Base-by-base conservation (phyloP, 768 basidiomycete genomes). In the Lepiota subincarnata region DNA sequence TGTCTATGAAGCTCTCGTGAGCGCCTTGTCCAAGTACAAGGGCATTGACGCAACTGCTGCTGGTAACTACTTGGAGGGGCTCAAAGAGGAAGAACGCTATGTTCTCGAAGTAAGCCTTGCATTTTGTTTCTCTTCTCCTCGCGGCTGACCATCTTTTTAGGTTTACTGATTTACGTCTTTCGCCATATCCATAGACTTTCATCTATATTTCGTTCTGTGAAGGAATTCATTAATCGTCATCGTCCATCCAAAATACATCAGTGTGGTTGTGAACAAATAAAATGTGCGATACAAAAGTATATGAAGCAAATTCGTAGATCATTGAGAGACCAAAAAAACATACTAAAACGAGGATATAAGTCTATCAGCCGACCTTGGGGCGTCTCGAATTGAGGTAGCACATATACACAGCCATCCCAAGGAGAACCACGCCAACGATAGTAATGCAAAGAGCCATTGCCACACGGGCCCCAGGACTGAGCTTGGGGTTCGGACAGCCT, bases 1-100 rank as follows among this genome's bases (percentile, higher is more conserved):
- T 64, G 93, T 99, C 4, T 96, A 90, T 63, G 88, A 96, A 69
- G 91, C 97, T 0, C 76, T 99, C 45, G 86, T 95, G 18, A 83
- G 83, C 16, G 89, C 92, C 2, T 73, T 98, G 57, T 79, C 79
- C 22, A 82, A 84, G 65, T 84, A 85, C 62, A 83, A 86, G 56
- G 84, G 84, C 13, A 73, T 81, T 65, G 78, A 82, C 11, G 71
- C 75, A 41, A 76, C 80, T 51, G 66, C 75, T 35, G 97, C 96
- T 2, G 90, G 86, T 36, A 81, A 80, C 49, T 93, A 85, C 67
- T 73, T 99, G 24, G 95, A 98, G 72, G 75, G 84, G 41, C 70
- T 95, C 63, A 97, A 99, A 73, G 96, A 95, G 68, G 92, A 94
- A 62, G 97, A 98, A 70, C 86, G 96, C 41, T 99, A 98, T 69